Conservation (phyloP, 2,329 filamentous ascomycete species). For the Fusarium nurragi region DNA sequence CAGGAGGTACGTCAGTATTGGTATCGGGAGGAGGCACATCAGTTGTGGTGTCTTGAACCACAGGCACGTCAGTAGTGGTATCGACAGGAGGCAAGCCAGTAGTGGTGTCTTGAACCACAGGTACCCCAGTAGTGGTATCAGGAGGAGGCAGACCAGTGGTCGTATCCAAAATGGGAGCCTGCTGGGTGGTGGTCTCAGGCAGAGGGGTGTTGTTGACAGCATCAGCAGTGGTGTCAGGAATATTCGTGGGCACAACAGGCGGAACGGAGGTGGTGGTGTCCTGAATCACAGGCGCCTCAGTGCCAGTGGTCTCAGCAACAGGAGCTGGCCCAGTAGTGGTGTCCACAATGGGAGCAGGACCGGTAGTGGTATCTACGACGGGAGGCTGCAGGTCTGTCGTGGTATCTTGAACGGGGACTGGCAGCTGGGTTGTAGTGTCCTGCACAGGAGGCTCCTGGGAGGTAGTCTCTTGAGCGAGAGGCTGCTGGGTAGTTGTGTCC, state of each 20-base stretch:
- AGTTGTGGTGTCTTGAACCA: not conserved
- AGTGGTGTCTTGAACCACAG: not conserved
- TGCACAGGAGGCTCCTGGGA: not conserved
- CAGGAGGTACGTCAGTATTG: not conserved
- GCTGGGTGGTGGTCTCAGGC: too few relatives aligned
- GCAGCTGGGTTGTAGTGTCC: not conserved
- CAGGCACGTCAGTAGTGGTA: not conserved
- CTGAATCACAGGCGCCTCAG: not conserved
- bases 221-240: not conserved
- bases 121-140: not conserved
- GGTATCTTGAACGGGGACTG: not conserved
- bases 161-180: too few relatives aligned
- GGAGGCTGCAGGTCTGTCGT: not conserved
- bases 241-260: too few relatives aligned
- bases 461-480: not conserved
- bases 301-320: not conserved
- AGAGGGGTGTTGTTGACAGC: too few relatives aligned
- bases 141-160: not conserved
- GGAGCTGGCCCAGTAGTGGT: slow-evolving; percentile 2
- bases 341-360: not conserved
- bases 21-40: too few relatives aligned
- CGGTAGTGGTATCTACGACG: not conserved
- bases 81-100: not conserved
- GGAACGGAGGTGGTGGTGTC: slow-evolving; percentile 3
- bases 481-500: not conserved